Evolutionary conservation across 2,329 filamentous ascomycete species (phyloP), one percentile per base, ranked within the genome.

Genomic region (Beauveria caledonica): DNA sequence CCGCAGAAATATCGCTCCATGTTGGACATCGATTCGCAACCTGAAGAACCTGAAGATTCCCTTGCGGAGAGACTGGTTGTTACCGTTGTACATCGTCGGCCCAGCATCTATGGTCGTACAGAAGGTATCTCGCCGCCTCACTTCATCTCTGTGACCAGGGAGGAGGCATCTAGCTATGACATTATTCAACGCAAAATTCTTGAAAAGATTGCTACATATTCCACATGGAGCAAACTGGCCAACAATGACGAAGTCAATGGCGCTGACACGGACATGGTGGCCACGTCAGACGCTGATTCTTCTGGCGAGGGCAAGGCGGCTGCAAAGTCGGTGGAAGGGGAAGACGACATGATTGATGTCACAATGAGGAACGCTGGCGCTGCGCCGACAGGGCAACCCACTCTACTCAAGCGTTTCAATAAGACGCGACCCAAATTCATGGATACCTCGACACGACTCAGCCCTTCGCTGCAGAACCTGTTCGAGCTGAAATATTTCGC

Each of bases 341-440:
- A 97, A 71, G 92, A 97, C 63, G 90, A 90, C 63, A 85, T 97
- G 68, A 89, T 97, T 6, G 90, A 97, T 69, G 86, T 99, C 17
- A 89, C 89, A 0, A 92, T 97, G 87, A 86, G 85, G 58, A 87
- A 91, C 66, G 76, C 77, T 19, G 48, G 58, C 15, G 56, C 57
- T 50, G 33, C 63, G 2, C 51, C 60, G 19, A 62, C 64, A 55
- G 62, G 57, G 60, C 63, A 71, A 51, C 54, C 72, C 8, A 65
- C 66, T 57, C 58, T 75, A 48, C 70, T 81, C 60, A 78, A 75
- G 65, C 71, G 70, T 7, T 84, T 83, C 72, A 83, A 79, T 63
- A 72, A 67, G 13, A 72, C 71, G 45, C 76, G 80, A 29, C 83
- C 81, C 3, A 76, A 73, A 64, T 90, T 77, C 78, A 78, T 76